Evolutionary conservation across 2,329 filamentous ascomycete species (phyloP), one percentile per base, ranked within the genome.

Genomic region (Xylaria multiplex): DNA sequence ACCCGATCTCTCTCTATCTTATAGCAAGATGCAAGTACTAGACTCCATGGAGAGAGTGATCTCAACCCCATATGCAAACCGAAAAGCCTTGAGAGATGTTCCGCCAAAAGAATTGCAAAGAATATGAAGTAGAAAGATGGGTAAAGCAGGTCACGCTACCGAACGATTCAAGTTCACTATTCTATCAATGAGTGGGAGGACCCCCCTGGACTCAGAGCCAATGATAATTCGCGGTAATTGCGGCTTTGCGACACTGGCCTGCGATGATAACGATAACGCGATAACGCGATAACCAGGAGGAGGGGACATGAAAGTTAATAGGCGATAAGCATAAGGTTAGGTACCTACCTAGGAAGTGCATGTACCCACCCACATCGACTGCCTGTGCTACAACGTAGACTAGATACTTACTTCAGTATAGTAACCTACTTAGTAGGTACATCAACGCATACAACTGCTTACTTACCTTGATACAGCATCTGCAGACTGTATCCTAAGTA

Each of bases 381-480:
- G 35, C 11, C 7, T 2, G 35, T 37, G 11, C 35, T 13, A 8
- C 9, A 37, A 9, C 35, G 2, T 13, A 37, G 11, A 9, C 19
- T 19, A 19, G 19, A 19, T 19, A 19, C 19, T 19, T 19, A 19
- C 19, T 19, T 19, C 19, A 19, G 11, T 37, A 37, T 37, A 37
- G 35, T 37, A 37, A 13, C 27, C 32, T 35, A 35, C 32, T 7
- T 35, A 35, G 32, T 3, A 35, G 32, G 32, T 35, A 48, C 24
- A 42, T 52, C 19, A 37, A 53, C n/a, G 9, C 50, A 35, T 19
- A 19, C 7, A n/a, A 45, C 19, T n/a, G 11, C 37, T 9, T n/a
- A 52, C 27, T 27, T 27, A 43, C 52, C 35, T 50, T 46, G 46
- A 22, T 16, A 35, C 62, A 56, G 35, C 60, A 57, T 64, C 50